Base-by-base conservation (phyloP, 2,329 filamentous ascomycete species). In the Trichoderma cornu-damae region DNA sequence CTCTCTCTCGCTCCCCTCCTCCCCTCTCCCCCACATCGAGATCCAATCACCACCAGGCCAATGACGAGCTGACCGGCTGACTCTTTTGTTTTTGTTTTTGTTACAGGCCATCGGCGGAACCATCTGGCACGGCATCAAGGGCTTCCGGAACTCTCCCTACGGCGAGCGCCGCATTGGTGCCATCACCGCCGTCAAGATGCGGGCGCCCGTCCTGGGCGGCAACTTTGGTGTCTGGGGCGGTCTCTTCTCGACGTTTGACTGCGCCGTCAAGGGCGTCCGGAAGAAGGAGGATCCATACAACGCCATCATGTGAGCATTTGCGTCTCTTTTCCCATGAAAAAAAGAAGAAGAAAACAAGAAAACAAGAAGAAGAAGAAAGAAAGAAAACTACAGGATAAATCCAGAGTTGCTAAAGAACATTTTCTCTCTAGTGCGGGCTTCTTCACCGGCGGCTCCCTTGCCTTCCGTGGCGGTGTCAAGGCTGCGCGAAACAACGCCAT, bases 271-370 rank as follows among this genome's bases (percentile, higher is more conserved):
- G 81, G 93, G 93, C 58, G 78, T 93, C 57, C 80, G 91, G 63
- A 90, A 94, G 81, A 97, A 96, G 86, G 94, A 99, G 74, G 94
- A 97, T 72, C 91, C 94, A 12, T 97, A 91, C 79, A 97, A 97
- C 77, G 91, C 92, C 68, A 97, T 99, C 72, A 95, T 93, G 51
- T 54, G 40, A 35, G 51, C 30, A 20, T 37, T 34, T 18, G 35
- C 18, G 7, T 14, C 34, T 12, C 12, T 4, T 24, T n/a, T n/a
- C n/a, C n/a, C n/a, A n/a, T n/a, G n/a, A n/a, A n/a, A n/a, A n/a
- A n/a, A n/a, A n/a, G n/a, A n/a, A n/a, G n/a, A n/a, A n/a, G n/a
- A n/a, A n/a, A n/a, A n/a, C n/a, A n/a, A n/a, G n/a, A n/a, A n/a
- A n/a, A n/a, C n/a, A n/a, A n/a, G n/a, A n/a, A n/a, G n/a, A n/a